A percentile compares a stretch with the other conserved stretches of the same genome.
Evolutionary conservation across 192 early-diverging fungal species (phyloP).

Genomic region (Coemansia sp.): DNA sequence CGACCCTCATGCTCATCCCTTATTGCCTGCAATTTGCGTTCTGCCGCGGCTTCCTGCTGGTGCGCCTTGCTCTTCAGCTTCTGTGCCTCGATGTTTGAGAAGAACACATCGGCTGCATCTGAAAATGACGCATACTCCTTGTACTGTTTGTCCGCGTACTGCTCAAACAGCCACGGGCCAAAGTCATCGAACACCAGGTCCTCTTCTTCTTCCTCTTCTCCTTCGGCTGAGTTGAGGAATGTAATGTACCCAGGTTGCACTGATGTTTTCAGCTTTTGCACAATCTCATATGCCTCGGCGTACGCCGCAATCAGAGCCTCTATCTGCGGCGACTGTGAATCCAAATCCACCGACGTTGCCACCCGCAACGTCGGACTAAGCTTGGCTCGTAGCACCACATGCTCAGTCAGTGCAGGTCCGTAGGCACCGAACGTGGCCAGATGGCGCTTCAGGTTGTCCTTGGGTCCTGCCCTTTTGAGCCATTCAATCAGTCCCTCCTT

Average conservation of each 20-base stretch:
- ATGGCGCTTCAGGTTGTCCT: conserved; percentile 68
- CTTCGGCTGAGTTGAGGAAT: conserved; percentile 4
- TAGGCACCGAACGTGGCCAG: conserved; percentile 64
- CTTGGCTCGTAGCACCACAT: conserved; percentile 67
- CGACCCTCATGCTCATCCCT: conserved; percentile 76
- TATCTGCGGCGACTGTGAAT: conserved; percentile 58
- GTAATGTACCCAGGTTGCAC: conserved; percentile 49
- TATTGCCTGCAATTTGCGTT: conserved; percentile 82
- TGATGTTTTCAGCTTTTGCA: conserved; percentile 53
- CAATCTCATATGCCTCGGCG: conserved; percentile 68
- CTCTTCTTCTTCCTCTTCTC: neutral
- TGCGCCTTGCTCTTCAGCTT: conserved; percentile 68
- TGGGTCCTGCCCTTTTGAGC: conserved; percentile 59
- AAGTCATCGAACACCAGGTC: conserved; percentile 61
- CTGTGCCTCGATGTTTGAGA: conserved; percentile 87
- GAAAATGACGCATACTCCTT: conserved; percentile 79
- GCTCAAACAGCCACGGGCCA: conserved; percentile 69
- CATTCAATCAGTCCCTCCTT: conserved; percentile 55
- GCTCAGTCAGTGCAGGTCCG: conserved; percentile 87
- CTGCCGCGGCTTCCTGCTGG: conserved; percentile 71
- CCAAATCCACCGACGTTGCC: conserved; percentile 60
- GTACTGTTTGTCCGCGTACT: conserved; percentile 52
- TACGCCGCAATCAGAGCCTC: conserved; percentile 65
- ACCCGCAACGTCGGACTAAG: conserved; percentile 65
- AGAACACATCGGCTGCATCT: conserved; percentile 88